Evolutionary conservation across 805 yeast genomes (phyloP).

Genomic region (Lipomyces spencermartinsiae): DNA sequence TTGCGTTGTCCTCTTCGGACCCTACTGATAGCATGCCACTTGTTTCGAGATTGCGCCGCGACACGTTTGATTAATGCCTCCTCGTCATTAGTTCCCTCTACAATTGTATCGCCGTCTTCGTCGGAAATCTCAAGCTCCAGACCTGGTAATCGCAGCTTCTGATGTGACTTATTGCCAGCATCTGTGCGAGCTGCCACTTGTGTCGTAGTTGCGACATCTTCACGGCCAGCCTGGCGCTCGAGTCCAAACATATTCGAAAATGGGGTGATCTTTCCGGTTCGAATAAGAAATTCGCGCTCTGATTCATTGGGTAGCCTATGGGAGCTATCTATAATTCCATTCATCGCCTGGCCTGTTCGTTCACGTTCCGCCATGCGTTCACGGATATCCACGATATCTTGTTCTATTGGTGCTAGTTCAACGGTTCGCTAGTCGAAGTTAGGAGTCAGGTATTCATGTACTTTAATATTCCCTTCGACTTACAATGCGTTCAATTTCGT

Average conservation of each 20-base stretch:
- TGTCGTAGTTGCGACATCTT: constrained; percentile 6
- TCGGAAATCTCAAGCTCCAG: constrained; percentile 38
- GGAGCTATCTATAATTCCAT: constrained; percentile 33
- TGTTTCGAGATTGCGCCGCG: constrained; percentile 18
- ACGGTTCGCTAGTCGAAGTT: constrained; percentile 39
- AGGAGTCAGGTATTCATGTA: neutral
- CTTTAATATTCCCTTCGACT: constrained; percentile 35
- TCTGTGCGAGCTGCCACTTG: constrained; percentile 5
- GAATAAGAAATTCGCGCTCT: constrained; percentile 75
- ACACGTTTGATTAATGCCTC: constrained; percentile 3
- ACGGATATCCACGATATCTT: constrained; percentile 69
- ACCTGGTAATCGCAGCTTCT: constrained; percentile 36
- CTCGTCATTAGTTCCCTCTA: constrained; percentile 42
- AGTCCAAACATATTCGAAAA: constrained; percentile 77
- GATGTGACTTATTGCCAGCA: constrained; percentile 25
- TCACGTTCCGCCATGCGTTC: constrained; percentile 52
- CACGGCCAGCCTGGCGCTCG: constrained; percentile 49
- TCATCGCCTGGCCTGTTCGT: constrained; percentile 27
- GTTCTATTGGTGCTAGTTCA: constrained; percentile 60
- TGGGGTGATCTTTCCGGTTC: constrained; percentile 94
- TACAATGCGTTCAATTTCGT: constrained; percentile 59
- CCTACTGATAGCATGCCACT: constrained; percentile 12
- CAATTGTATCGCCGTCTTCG: constrained; percentile 40
- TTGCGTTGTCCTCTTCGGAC: neutral
- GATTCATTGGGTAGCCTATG: constrained; percentile 71